A percentile compares a stretch with the other conserved stretches of the same genome.
Conservation (phyloP, 2,329 filamentous ascomycete species). For the Clonostachys chloroleuca region DNA sequence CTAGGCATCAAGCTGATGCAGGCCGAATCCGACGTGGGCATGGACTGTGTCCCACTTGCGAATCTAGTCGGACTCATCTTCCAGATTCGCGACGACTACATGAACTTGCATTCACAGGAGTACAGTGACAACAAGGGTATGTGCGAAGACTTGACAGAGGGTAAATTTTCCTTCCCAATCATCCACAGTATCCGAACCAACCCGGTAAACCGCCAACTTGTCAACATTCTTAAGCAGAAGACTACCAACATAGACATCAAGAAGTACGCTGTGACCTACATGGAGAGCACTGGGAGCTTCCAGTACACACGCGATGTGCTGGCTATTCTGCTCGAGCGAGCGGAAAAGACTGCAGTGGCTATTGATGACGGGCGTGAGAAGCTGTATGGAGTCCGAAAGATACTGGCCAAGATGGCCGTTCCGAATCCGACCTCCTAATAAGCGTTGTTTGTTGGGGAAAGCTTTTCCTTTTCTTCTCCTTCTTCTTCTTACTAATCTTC, state of each 20-base stretch:
- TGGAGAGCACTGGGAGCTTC: slow-evolving; percentile 88
- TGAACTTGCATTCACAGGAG: slow-evolving; percentile 71
- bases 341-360: slow-evolving; percentile 56
- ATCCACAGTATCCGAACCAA: slow-evolving; percentile 87
- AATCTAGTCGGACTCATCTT: slow-evolving; percentile 83
- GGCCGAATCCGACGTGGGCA: slow-evolving; percentile 53
- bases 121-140: slow-evolving; percentile 90
- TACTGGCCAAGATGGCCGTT: slow-evolving; percentile 62
- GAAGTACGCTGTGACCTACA: slow-evolving; percentile 83
- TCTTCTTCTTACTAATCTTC: too few relatives aligned
- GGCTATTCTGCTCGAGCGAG: slow-evolving; percentile 57
- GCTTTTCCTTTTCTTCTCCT: too few relatives aligned
- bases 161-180: slow-evolving; percentile 94
- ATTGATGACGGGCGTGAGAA: slow-evolving; percentile 58
- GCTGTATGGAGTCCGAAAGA: slow-evolving; percentile 55
- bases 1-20: slow-evolving; percentile 87
- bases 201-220: slow-evolving; percentile 69
- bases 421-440: too few relatives aligned
- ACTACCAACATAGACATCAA: slow-evolving; percentile 85
- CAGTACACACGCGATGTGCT: slow-evolving; percentile 74
- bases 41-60: slow-evolving; percentile 78
- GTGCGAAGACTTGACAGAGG: slow-evolving; percentile 93
- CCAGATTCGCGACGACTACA: slow-evolving; percentile 91
- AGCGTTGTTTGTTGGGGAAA: too few relatives aligned
- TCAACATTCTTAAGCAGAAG: slow-evolving; percentile 91